phyloP scores from a whole-genome alignment of 257 asterid species.

The Anisodus tanguticus region DNA sequence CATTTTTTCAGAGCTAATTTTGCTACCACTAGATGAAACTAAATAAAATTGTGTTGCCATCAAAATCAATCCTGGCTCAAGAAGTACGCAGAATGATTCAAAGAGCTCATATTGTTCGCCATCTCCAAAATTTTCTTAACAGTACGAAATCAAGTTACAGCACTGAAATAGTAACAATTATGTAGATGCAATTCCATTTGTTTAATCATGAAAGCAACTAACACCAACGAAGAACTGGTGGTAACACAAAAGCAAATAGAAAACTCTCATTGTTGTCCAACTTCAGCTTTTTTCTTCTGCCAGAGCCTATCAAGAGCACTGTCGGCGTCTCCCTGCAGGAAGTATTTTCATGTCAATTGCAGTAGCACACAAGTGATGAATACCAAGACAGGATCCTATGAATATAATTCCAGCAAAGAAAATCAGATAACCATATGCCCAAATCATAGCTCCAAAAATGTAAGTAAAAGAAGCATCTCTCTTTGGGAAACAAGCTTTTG shows the following conservation, averaged over 20 bases:
- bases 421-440: background rate
- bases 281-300: slow-evolving; percentile 34
- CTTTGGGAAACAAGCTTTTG: background rate
- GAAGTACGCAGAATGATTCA: background rate
- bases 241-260: background rate
- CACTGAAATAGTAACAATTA: background rate
- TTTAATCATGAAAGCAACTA: background rate
- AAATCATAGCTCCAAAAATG: background rate
- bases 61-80: too few species aligned
- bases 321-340: slow-evolving; percentile 38
- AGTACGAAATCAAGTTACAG: slow-evolving; percentile 6
- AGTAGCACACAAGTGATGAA: slow-evolving; percentile 1
- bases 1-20: too few species aligned
- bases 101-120: background rate
- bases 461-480: background rate
- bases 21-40: too few species aligned
- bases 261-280: slow-evolving; percentile 22
- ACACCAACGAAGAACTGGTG: background rate
- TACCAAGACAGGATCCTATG: background rate
- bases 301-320: slow-evolving; percentile 41
- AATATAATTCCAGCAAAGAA: background rate
- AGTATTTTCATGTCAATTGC: background rate
- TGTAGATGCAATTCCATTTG: background rate
- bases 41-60: too few species aligned
- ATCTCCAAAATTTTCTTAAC: background rate